Percentiles rank a stretch among this genome's conserved stretches.
These are phyloP conservation scores for Phytophthora gonapodyides DNA, from an alignment of 352 stramenopile species.

Conservation along the genomic window DNA sequence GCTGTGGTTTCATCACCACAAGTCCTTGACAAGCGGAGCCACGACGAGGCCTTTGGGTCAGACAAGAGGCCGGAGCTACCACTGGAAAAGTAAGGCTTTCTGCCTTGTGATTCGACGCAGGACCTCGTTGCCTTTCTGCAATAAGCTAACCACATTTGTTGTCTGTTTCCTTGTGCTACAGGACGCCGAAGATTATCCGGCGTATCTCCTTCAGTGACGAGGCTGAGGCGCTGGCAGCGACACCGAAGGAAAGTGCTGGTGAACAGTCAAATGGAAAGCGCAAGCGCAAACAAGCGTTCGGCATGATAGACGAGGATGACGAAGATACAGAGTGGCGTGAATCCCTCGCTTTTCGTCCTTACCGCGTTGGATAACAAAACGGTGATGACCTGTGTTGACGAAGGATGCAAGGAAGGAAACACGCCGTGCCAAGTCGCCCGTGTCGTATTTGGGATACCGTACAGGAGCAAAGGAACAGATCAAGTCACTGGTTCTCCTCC, in stretches of 20 bases:
- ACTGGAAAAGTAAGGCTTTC: constrained; percentile 32
- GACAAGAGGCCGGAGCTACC: constrained; percentile 18
- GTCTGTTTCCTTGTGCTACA: constrained; percentile 15
- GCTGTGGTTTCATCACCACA: constrained; percentile 13
- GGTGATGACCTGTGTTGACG: not conserved
- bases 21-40: constrained; percentile 27
- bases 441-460: constrained; percentile 7
- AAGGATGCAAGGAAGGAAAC: not conserved
- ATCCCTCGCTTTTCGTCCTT: constrained; percentile 34
- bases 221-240: constrained; percentile 15
- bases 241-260: constrained; percentile 12
- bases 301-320: constrained; percentile 37
- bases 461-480: not conserved
- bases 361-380: constrained; percentile 15
- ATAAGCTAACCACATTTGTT: constrained; percentile 12
- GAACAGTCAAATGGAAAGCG: constrained; percentile 27
- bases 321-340: constrained; percentile 41
- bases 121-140: not conserved
- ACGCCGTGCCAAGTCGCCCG: not conserved
- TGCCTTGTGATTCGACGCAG: not conserved
- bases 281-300: constrained; percentile 34
- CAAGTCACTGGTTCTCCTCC: constrained; percentile 69
- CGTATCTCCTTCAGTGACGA: constrained; percentile 43
- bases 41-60: constrained; percentile 28
- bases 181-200: constrained; percentile 39